These are phyloP conservation scores for Maudiozyma humilis DNA, from an alignment of 1,139 yeast genomes.

Conservation along the genomic window DNA sequence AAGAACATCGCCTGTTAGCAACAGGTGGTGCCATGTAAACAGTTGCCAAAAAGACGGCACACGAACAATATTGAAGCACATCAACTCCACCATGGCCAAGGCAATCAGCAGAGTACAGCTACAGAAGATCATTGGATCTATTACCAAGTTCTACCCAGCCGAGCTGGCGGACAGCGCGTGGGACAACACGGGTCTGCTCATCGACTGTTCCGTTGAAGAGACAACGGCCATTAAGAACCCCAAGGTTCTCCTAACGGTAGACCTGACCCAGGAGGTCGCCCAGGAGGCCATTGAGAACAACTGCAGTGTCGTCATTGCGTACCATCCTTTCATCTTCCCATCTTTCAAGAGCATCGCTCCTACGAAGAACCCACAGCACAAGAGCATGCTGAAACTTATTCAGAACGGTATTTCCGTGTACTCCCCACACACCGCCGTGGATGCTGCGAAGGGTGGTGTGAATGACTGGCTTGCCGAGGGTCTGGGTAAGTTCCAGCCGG, in stretches of 20 bases:
- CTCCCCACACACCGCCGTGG: constrained; percentile 93
- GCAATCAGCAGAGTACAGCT: constrained; percentile 33
- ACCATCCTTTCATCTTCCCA: constrained; percentile 90
- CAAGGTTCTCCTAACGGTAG: constrained; percentile 66
- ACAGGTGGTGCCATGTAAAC: no score
- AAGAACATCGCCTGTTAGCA: no score
- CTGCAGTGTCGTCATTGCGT: constrained; percentile 60
- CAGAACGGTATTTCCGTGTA: constrained; percentile 77
- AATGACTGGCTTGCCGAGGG: constrained; percentile 83
- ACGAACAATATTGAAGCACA: neutral
- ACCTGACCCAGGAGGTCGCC: constrained; percentile 74
- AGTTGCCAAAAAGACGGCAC: neutral
- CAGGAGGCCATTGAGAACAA: constrained; percentile 64
- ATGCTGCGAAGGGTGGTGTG: constrained; percentile 86
- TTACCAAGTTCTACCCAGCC: constrained; percentile 65
- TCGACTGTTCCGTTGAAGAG: constrained; percentile 43
- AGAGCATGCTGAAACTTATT: constrained; percentile 61
- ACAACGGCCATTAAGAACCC: constrained; percentile 22
- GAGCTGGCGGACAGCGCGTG: constrained; percentile 76
- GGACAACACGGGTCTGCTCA: constrained; percentile 89
- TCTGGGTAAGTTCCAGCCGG: constrained; percentile 33
- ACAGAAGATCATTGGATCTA: constrained; percentile 41
- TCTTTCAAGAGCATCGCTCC: constrained; percentile 73
- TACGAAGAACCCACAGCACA: constrained; percentile 65
- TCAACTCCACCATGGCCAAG: constrained; percentile 17